Evolutionary conservation across 805 yeast genomes (phyloP), one percentile per base, ranked within the genome.

Genomic region (Kluyveromyces wickerhamii): DNA sequence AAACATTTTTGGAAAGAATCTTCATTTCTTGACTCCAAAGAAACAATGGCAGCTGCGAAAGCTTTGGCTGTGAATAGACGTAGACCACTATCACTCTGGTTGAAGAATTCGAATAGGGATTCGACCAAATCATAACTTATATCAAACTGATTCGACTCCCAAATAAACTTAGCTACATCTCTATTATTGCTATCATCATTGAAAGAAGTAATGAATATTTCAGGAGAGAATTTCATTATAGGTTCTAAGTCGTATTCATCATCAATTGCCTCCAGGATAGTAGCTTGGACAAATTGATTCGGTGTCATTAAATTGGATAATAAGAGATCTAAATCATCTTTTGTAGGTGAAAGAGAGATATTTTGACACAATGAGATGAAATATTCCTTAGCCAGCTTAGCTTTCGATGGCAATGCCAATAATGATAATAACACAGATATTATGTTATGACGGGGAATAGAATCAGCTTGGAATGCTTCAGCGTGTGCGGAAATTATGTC

Each of bases 361-460:
- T 79, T 76, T 52, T 83, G 94, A 40, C 88, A 75, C 29, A 92
- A 54, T 0, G 92, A 70, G 34, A 78, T 63, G 54, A 92, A 72
- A 51, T 94, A 82, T 40, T 87, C 96, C 52, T 85, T 85, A 9
- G 92, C 79, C 33, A 76, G 59, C 45, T 87, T 86, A 10, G 89
- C 81, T 48, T 81, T 84, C 0, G 87, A 65, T 9, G 95, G 84
- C 33, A 83, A 62, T 16, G 73, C 66, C 71, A 92, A 67, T 41
- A 88, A 64, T 1, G 77, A 67, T 9, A 88, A 59, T 29, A 92
- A 59, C 4, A 77, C 76, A 7, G 59, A 59, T 38, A 89, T 60
- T 23, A 86, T 72, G 4, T 72, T 69, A 4, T 66, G 60, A 51
- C 96, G 73, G 13, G 95, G 94, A 37, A 84, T 74, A 1, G 72